Evolutionary conservation across 1,284 basidiomycete species (phyloP), one percentile per base, ranked within the genome.

Genomic region (Hymenochaete sp.): DNA sequence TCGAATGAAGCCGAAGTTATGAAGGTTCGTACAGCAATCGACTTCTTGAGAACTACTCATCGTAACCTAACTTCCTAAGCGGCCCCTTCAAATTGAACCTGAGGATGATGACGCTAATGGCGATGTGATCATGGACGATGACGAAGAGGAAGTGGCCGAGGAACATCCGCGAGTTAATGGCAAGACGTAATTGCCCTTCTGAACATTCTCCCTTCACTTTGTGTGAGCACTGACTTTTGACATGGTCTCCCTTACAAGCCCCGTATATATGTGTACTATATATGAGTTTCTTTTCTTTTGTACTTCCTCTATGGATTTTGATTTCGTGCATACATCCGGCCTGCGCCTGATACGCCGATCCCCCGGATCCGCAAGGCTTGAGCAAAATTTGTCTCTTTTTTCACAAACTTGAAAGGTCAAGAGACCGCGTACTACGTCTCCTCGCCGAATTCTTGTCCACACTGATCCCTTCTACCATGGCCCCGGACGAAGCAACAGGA

Each of bases 1-100:
- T 89, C 87, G 2, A 91, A 92, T 47, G 90, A 93, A 62, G 90
- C 88, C 1, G 86, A 91, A 58, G 90, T 88, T 26, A 90, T 93
- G 86, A 89, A 88, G 77, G 84, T 82, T 57, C 41, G 61, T 49
- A 31, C 32, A 6, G 10, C 38, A 24, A 4, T 7, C n/a, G 8
- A 10, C 18, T 25, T 9, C 31, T 21, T 9, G 14, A 53, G 40
- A 52, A 42, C 35, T 42, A 32, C 50, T 45, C 41, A 41, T 1
- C 14, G 25, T 26, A 18, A 21, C 48, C 14, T 29, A 18, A 21
- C 48, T 14, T 47, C n/a, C 35, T 42, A 14, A 19, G 18, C 36
- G 38, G 22, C 44, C 38, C 35, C 37, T 51, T 21, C 16, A 47
- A 9, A 41, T 27, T 7, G 28, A 31, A 31, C 28, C 43, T 29